A percentile compares a stretch with the other conserved stretches of the same genome.
Evolutionary conservation across 305 asterid species (phyloP).

Genomic region (Solanum hybrid): DNA sequence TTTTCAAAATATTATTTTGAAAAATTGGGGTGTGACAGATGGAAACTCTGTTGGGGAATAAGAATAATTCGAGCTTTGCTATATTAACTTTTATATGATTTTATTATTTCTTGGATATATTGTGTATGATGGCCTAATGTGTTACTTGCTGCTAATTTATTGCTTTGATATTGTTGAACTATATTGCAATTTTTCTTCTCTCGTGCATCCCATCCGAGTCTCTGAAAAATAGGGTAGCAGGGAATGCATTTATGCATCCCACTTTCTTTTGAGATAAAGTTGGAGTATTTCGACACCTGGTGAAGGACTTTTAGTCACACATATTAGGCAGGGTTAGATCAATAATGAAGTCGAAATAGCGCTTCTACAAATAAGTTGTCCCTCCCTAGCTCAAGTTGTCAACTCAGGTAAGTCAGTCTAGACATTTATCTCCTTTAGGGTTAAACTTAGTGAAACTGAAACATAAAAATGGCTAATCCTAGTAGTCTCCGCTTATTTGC

Average conservation of each 20-base stretch:
- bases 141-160: neutral
- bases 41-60: neutral
- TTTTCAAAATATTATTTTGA: neutral
- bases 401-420: neutral
- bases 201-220: neutral
- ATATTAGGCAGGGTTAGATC: neutral
- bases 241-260: neutral
- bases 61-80: too few relatives aligned
- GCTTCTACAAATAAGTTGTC: neutral
- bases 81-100: neutral
- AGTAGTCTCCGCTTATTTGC: neutral
- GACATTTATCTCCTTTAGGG: neutral
- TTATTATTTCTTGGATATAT: too few relatives aligned
- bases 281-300: neutral
- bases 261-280: neutral
- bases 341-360: neutral
- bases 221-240: neutral
- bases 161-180: neutral
- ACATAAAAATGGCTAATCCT: neutral
- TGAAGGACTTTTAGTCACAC: neutral
- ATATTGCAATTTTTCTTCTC: neutral
- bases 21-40: neutral
- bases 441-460: neutral
- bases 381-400: neutral
- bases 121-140: neutral